Percentiles rank a stretch among this genome's conserved stretches.
Conservation (phyloP, 768 basidiomycete species). For the Trametes coccinea region DNA sequence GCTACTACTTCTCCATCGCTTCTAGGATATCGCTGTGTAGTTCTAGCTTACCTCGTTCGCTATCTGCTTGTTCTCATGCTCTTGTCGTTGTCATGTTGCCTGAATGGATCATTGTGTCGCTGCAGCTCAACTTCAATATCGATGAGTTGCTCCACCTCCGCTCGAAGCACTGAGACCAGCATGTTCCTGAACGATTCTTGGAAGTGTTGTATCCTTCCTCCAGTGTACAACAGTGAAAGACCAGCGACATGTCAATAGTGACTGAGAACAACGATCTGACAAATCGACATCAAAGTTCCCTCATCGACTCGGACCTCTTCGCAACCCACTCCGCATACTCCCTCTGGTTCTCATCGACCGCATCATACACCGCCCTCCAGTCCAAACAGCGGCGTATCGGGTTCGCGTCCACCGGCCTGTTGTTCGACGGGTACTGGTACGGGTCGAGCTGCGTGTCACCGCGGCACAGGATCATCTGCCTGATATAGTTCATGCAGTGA, state of each 20-base stretch:
- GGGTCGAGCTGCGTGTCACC: conserved; percentile 29
- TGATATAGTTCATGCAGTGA: conserved; percentile 31
- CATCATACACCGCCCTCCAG: conserved; percentile 20
- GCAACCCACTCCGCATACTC: conserved; percentile 10
- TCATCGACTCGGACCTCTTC: neutral
- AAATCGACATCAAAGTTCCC: neutral
- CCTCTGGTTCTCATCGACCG: conserved; percentile 19
- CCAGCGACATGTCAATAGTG: neutral
- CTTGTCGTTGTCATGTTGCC: neutral
- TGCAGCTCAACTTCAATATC: too few species aligned
- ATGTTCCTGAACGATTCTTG: too few species aligned
- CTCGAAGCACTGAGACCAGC: too few species aligned
- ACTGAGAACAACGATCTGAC: neutral
- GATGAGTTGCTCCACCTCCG: too few species aligned
- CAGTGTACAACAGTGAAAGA: too few species aligned
- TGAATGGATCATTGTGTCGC: too few species aligned
- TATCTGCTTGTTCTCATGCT: neutral
- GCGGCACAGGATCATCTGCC: conserved; percentile 27
- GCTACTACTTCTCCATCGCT: neutral
- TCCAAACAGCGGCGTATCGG: conserved; percentile 20
- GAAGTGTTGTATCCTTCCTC: too few species aligned
- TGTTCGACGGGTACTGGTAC: conserved; percentile 24
- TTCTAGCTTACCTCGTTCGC: neutral
- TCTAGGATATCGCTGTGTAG: neutral
- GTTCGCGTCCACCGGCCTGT: conserved; percentile 18